phyloP scores from a whole-genome alignment of 148 eudicot genomes.

The Rhododendron ferrugineum region DNA sequence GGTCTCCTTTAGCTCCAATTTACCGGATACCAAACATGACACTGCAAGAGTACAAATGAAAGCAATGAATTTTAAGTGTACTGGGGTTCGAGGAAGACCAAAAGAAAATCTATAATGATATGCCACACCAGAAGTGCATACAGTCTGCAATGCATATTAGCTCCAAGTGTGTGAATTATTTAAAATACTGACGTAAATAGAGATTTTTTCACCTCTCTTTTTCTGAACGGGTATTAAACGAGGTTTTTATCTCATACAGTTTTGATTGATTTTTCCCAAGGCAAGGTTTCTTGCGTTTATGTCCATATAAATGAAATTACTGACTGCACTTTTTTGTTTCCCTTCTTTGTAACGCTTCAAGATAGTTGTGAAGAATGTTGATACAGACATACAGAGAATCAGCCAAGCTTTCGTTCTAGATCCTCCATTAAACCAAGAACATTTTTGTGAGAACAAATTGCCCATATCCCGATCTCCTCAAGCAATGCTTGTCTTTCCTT shows the following conservation, averaged over 20 bases:
- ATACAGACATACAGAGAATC: slow-evolving; percentile 43
- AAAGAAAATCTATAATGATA: neutral
- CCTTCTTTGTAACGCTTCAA: slow-evolving; percentile 16
- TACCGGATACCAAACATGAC: neutral
- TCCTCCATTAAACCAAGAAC: slow-evolving; percentile 46
- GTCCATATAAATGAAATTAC: neutral
- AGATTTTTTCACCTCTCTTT: neutral
- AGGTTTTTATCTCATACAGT: neutral
- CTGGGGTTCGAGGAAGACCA: neutral
- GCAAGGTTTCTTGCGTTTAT: neutral
- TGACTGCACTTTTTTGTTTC: neutral
- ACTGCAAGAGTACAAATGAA: neutral
- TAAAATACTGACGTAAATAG: neutral
- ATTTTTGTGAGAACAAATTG: slow-evolving; percentile 21
- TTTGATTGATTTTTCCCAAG: neutral
- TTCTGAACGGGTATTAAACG: neutral
- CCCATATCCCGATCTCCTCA: slow-evolving; percentile 19
- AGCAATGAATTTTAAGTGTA: neutral
- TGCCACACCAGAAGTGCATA: neutral
- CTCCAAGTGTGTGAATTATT: neutral
- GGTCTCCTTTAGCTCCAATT: neutral
- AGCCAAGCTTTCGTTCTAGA: slow-evolving; percentile 77
- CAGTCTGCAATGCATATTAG: neutral
- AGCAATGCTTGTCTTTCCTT: slow-evolving; percentile 60
- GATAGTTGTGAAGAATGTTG: slow-evolving; percentile 60